Evolutionary conservation across 1,284 basidiomycete species (phyloP).

Genomic region (Dichomitus squalens): DNA sequence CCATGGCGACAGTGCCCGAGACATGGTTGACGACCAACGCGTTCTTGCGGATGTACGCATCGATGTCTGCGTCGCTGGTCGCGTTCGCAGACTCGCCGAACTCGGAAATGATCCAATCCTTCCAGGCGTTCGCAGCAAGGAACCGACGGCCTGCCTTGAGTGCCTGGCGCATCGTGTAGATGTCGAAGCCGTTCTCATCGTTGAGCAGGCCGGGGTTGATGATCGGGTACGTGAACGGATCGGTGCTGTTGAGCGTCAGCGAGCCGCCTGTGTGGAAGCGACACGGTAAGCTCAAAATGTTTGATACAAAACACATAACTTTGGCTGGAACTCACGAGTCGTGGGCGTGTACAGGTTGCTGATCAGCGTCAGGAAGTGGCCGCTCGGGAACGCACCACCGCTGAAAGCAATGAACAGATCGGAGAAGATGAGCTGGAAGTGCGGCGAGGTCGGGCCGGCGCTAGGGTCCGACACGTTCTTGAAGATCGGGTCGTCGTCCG

Average conservation of each 20-base stretch:
- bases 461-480: conserved; percentile 13
- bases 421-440: conserved; percentile 20
- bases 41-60: conserved; percentile 13
- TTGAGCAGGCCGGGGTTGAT: conserved; percentile 27
- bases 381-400: not conserved
- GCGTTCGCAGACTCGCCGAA: conserved; percentile 1
- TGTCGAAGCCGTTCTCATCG: conserved; percentile 23
- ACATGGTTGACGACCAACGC: conserved; percentile 6
- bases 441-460: conserved; percentile 20
- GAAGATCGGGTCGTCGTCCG: conserved; percentile 4
- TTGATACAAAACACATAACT: not conserved
- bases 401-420: conserved; percentile 11
- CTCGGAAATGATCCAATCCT: conserved; percentile 7
- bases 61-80: conserved; percentile 15
- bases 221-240: conserved; percentile 26
- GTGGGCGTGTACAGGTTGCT: conserved; percentile 13
- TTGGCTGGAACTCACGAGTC: conserved; percentile 9
- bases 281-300: not conserved
- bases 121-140: conserved; percentile 20
- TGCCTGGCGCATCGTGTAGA: conserved; percentile 21
- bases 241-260: conserved; percentile 24
- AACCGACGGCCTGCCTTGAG: conserved; percentile 23
- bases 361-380: conserved; percentile 17
- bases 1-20: conserved; percentile 5
- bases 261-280: conserved; percentile 21